Evolutionary conservation across 257 asterid species (phyloP).

Genomic region (Primulina tabacum): DNA sequence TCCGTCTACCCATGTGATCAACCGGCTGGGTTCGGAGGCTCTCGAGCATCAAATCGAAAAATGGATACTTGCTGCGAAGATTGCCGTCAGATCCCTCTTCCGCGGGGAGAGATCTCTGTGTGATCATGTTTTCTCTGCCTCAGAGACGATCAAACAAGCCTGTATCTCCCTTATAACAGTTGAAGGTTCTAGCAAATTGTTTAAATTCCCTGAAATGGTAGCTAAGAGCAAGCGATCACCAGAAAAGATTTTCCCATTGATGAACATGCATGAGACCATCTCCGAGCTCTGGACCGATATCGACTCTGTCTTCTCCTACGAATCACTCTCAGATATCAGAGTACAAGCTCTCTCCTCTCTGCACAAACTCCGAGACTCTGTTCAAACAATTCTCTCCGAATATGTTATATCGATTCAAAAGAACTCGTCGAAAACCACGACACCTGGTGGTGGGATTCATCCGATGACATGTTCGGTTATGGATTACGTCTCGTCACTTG

Average conservation of each 20-base stretch:
- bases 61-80: conserved; percentile 48
- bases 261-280: conserved; percentile 43
- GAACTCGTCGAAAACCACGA: conserved; percentile 37
- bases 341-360: conserved; percentile 50
- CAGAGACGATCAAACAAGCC: conserved; percentile 50
- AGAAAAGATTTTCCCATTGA: conserved; percentile 31
- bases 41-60: conserved; percentile 37
- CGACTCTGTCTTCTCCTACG: conserved; percentile 50
- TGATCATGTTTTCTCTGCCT: conserved; percentile 48
- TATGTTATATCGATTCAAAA: conserved; percentile 55
- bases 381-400: conserved; percentile 39
- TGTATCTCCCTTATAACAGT: conserved; percentile 41
- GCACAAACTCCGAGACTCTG: conserved; percentile 40
- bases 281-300: conserved; percentile 55
- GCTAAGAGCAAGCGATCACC: conserved; percentile 49
- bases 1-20: conserved; percentile 35
- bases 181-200: conserved; percentile 49
- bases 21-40: conserved; percentile 34
- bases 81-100: conserved; percentile 48
- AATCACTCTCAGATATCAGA: conserved; percentile 43
- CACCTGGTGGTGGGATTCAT: conserved; percentile 63
- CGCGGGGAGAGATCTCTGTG: conserved; percentile 57
- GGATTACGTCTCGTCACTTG: conserved; percentile 41
- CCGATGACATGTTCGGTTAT: conserved; percentile 50
- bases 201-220: conserved; percentile 54